Conservation (phyloP, 257 asterid genomes). For the Echites panduratus region DNA sequence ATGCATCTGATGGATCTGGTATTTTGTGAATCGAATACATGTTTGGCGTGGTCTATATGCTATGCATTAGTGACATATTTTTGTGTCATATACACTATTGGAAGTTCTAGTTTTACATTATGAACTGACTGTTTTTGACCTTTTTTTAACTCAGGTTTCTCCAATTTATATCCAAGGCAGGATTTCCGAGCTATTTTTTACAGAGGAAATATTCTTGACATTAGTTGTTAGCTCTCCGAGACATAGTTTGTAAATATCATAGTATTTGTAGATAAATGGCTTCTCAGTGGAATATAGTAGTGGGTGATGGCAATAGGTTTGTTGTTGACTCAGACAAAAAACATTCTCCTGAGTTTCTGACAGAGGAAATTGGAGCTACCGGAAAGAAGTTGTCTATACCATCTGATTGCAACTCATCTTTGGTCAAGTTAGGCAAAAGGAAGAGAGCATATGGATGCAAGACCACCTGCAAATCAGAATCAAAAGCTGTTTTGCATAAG, state of each 20-base stretch:
- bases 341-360: conserved; percentile 1
- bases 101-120: background rate
- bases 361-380: conserved; percentile 4
- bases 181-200: conserved; percentile 18
- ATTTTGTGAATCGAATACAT: background rate
- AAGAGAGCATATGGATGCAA: conserved; percentile 14
- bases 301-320: conserved; percentile 20
- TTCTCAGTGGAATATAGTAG: conserved; percentile 13
- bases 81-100: background rate
- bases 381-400: conserved; percentile 5
- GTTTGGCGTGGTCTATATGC: background rate
- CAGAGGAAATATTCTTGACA: conserved; percentile 13
- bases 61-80: background rate
- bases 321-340: conserved; percentile 12
- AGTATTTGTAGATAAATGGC: conserved; percentile 25
- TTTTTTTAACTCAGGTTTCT: conserved; percentile 17
- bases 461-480: conserved; percentile 13
- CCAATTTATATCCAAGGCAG: conserved; percentile 19
- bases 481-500: conserved; percentile 6
- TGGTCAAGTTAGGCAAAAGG: conserved; percentile 23
- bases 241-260: conserved; percentile 20
- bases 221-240: conserved; percentile 14
- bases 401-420: conserved; percentile 5
- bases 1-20: background rate
- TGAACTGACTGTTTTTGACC: conserved; percentile 5